Percentiles rank a stretch among this genome's conserved stretches.
These are phyloP conservation scores for Solanum peruvianum DNA, from an alignment of 257 asterid species.

Conservation along the genomic window DNA sequence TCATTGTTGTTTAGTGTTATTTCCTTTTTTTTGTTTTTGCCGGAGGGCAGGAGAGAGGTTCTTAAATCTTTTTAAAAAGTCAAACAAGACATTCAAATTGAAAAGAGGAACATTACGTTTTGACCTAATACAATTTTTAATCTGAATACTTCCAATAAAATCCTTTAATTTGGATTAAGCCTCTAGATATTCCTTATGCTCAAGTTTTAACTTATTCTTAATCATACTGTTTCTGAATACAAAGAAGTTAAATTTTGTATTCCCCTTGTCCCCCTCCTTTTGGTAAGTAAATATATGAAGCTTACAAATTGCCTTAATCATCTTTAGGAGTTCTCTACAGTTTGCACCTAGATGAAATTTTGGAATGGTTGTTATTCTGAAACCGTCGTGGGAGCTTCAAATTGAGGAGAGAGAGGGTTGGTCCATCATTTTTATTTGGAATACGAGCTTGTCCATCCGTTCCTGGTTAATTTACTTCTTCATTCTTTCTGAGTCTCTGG, in stretches of 20 bases:
- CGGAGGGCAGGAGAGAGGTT: background rate
- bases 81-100: background rate
- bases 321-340: background rate
- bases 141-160: background rate
- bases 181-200: background rate
- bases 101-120: background rate
- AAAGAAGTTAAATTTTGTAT: background rate
- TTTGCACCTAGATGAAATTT: background rate
- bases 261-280: background rate
- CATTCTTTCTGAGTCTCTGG: background rate
- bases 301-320: background rate
- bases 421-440: background rate
- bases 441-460: background rate
- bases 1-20: background rate
- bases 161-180: background rate
- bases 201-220: background rate
- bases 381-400: background rate
- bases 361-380: background rate
- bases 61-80: background rate
- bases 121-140: background rate
- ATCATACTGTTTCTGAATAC: background rate
- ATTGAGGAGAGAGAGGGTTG: background rate
- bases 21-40: background rate
- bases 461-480: background rate
- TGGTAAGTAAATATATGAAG: background rate